Base-by-base conservation (phyloP, 495 filamentous ascomycete species). In the Hypoxylon fuscum region DNA sequence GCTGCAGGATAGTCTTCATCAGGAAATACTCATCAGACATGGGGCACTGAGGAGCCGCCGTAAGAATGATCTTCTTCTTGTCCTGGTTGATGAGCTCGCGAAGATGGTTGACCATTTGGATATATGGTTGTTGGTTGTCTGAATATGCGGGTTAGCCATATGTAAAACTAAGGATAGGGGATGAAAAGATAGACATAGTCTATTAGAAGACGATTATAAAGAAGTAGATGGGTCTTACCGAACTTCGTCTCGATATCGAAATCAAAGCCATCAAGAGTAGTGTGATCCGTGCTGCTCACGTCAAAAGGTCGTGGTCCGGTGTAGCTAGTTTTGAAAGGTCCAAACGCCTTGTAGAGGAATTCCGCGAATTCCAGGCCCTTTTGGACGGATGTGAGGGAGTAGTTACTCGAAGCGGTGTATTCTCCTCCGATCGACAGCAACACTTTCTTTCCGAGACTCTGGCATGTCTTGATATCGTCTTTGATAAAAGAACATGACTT, bases 31-130 rank as follows among this genome's bases (percentile, higher is more conserved):
- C 59, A 31, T 81, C 75, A 1, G 76, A 75, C 44, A 83, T 79
- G 2, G 85, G 82, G 70, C 88, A 90, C 58, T 89, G 85, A 37
- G 88, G 88, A 11, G 88, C 86, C 11, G 82, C 85, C n/a, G 87
- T 87, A 44, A 89, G 70, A 66, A 84, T 84, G 53, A 78, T 71
- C 43, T 74, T 80, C 55, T 69, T 62, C 4, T 51, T 0, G 43
- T 60, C 77, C 9, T 65, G 56, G 6, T 75, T 49, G 65, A 79
- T 81, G 34, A 83, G 71, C 7, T 69, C 37, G 25, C 85, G 83
- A 8, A 90, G 77, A 29, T 76, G 76, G 44, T 81, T 77, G 38
- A 85, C 79, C 71, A 89, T 66, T 20, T 62, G 51, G 12, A 76
- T 34, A 31, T 77, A 78, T 44, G 70, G 72, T 34, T 37, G 35